Conservation (phyloP, 2,329 filamentous ascomycete species). For the Aspergillus pseudotamarii region DNA sequence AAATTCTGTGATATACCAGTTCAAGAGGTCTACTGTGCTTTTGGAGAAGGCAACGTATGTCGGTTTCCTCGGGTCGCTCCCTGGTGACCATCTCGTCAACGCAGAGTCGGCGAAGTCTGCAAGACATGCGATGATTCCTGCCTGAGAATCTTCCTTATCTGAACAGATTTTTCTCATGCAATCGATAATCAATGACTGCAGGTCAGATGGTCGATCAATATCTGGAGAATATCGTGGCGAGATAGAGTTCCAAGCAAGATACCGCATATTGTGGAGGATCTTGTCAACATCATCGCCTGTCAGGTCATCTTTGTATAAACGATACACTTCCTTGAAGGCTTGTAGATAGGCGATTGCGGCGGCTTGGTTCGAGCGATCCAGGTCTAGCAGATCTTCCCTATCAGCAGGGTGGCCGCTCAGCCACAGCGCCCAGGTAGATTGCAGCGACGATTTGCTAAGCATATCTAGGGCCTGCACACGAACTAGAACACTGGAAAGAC, state of each 20-base stretch:
- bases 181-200: slow-evolving; percentile 39
- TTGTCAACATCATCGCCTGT: slow-evolving; percentile 63
- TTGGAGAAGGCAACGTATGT: slow-evolving; percentile 92
- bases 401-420: slow-evolving; percentile 63
- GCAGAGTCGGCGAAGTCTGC: slow-evolving; percentile 71
- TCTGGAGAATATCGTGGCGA: slow-evolving; percentile 43
- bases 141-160: slow-evolving; percentile 42
- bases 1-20: slow-evolving; percentile 43
- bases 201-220: slow-evolving; percentile 40
- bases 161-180: slow-evolving; percentile 39
- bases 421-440: slow-evolving; percentile 71
- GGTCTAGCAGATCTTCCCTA: slow-evolving; percentile 44
- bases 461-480: slow-evolving; percentile 47
- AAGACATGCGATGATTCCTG: slow-evolving; percentile 48
- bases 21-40: slow-evolving; percentile 71
- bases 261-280: slow-evolving; percentile 72
- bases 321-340: slow-evolving; percentile 75
- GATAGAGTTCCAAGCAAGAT: slow-evolving; percentile 72
- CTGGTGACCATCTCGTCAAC: slow-evolving; percentile 40
- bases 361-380: slow-evolving; percentile 69
- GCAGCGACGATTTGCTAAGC: slow-evolving; percentile 54
- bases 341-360: slow-evolving; percentile 84
- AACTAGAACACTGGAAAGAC: slow-evolving; percentile 64
- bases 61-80: slow-evolving; percentile 55
- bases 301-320: slow-evolving; percentile 68